These are phyloP conservation scores for Neocatenulostroma microsporum DNA, from an alignment of 2,329 filamentous ascomycete species.

Conservation along the genomic window DNA sequence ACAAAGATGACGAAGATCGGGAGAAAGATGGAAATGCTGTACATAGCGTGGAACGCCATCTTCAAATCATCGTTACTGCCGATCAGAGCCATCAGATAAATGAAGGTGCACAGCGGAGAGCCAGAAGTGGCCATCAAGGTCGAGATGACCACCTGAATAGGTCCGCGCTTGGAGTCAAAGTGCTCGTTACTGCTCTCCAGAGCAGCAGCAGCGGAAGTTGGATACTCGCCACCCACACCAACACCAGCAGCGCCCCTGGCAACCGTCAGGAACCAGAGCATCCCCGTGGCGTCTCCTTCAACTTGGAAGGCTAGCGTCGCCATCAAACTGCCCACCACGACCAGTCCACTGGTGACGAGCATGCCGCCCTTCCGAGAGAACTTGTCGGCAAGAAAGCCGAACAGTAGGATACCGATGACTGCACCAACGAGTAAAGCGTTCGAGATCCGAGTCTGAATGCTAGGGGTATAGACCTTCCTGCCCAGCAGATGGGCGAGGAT, in stretches of 20 bases:
- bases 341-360: conserved; percentile 39
- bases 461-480: conserved; percentile 13
- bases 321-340: conserved; percentile 40
- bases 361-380: conserved; percentile 42
- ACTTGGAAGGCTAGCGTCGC: conserved; percentile 42
- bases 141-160: conserved; percentile 21
- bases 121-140: conserved; percentile 20
- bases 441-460: conserved; percentile 12
- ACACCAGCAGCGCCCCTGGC: conserved; percentile 42
- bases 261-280: conserved; percentile 49
- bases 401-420: conserved; percentile 32
- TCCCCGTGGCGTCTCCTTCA: conserved; percentile 41
- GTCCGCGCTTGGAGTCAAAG: conserved; percentile 24
- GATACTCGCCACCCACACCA: conserved; percentile 44
- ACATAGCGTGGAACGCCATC: conserved; percentile 34
- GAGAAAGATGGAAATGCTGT: conserved; percentile 41
- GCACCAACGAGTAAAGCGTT: conserved; percentile 34
- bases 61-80: conserved; percentile 30
- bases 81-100: conserved; percentile 35
- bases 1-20: conserved; percentile 48
- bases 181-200: conserved; percentile 45
- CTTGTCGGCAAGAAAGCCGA: conserved; percentile 32
- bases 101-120: conserved; percentile 17
- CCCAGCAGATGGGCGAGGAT: conserved; percentile 22
- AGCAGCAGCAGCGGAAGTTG: conserved; percentile 40